These are phyloP conservation scores for Cytospora paraplurivora DNA, from an alignment of 2,329 filamentous ascomycete genomes.

Conservation along the genomic window DNA sequence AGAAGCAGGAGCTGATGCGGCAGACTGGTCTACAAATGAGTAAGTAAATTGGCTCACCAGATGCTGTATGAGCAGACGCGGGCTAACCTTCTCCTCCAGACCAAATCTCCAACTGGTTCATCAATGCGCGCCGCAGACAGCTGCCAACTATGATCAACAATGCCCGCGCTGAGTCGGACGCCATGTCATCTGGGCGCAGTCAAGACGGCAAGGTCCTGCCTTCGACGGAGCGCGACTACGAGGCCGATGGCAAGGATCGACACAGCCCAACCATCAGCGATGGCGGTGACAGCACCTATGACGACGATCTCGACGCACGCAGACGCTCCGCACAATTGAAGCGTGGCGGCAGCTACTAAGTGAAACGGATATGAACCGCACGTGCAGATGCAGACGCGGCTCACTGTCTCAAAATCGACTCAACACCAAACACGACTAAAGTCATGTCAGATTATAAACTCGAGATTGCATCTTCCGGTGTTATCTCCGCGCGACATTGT, in stretches of 20 bases:
- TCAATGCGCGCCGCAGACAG: conserved; percentile 71
- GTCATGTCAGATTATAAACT: background rate
- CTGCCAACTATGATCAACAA: conserved; percentile 62
- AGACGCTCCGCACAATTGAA: conserved; percentile 42
- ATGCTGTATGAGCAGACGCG: conserved; percentile 16
- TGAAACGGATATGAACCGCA: no score
- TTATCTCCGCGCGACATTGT: conserved; percentile 9
- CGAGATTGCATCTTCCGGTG: background rate
- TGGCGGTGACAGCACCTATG: conserved; percentile 47
- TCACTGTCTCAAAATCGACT: background rate
- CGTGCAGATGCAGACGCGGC: conserved; percentile 7
- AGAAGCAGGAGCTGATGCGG: conserved; percentile 79
- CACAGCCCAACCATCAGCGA: conserved; percentile 48
- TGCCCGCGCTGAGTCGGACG: conserved; percentile 54
- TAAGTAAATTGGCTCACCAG: conserved; percentile 45
- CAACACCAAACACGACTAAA: background rate
- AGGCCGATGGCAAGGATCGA: conserved; percentile 39
- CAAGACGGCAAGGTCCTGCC: conserved; percentile 43
- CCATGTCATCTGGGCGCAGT: conserved; percentile 42
- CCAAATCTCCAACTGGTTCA: conserved; percentile 80
- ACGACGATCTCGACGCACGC: conserved; percentile 45
- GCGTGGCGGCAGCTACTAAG: conserved; percentile 44
- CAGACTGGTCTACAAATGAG: conserved; percentile 78
- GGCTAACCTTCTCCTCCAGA: conserved; percentile 44
- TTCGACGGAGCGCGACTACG: conserved; percentile 46